Conservation (phyloP, 192 early-diverging fungal genomes). For the Jimgerdemannia flammicorona region DNA sequence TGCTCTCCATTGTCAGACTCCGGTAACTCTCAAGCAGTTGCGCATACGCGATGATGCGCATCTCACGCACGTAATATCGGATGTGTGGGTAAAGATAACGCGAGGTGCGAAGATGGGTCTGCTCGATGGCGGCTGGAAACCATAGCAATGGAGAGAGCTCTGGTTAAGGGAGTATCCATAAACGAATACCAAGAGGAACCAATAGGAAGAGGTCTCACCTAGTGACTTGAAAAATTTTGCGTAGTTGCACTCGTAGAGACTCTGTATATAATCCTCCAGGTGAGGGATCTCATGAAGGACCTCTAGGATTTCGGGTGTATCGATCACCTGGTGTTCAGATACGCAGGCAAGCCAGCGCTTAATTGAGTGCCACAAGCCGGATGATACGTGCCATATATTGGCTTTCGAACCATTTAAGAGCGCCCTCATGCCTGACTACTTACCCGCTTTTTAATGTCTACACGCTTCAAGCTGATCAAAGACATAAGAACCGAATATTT, state of each 20-base stretch:
- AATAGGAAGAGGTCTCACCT: constrained; percentile 50
- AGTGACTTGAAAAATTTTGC: constrained; percentile 89
- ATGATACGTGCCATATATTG: no score
- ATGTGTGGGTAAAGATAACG: constrained; percentile 85
- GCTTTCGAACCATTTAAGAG: no score
- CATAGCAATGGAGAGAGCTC: no score
- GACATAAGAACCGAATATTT: constrained; percentile 90
- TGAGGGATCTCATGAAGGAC: constrained; percentile 88
- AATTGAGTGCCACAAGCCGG: not conserved
- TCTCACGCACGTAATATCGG: constrained; percentile 94
- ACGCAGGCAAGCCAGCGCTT: not conserved
- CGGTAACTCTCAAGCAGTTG: constrained; percentile 95
- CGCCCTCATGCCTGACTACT: no score
- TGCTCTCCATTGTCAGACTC: constrained; percentile 89
- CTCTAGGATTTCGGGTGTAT: constrained; percentile 96
- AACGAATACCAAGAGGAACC: no score
- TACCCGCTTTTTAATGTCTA: constrained; percentile 95
- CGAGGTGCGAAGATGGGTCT: constrained; percentile 63
- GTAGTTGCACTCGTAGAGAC: constrained; percentile 91
- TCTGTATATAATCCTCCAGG: constrained; percentile 77
- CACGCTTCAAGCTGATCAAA: constrained; percentile 80
- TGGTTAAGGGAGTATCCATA: no score
- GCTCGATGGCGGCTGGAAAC: constrained; percentile 72
- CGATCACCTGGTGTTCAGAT: constrained; percentile 59
- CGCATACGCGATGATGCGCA: constrained; percentile 96